Base-by-base conservation (phyloP, 139 green algal genomes). In the Coelastrella sp. region DNA sequence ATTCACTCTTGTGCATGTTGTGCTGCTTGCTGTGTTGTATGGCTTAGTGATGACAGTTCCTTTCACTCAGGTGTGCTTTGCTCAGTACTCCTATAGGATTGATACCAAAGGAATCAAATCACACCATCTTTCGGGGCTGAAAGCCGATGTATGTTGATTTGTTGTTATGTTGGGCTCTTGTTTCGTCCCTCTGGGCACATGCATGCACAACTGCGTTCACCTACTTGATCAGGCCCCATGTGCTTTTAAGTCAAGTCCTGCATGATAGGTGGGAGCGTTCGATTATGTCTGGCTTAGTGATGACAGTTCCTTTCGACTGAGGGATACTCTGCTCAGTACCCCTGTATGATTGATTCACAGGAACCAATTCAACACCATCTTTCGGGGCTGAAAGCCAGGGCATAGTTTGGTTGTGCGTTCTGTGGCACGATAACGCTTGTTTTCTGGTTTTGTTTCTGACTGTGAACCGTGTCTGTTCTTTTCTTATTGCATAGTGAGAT, bases 101-200 rank as follows among this genome's bases (percentile, higher is more conserved):
- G 82, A 87, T 79, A 87, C 56, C 32, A 23, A 65, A 87, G 82
- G 82, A 87, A 87, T 87, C 60, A 87, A 87, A 65, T 87, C 23
- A 87, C 82, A 87, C 82, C 82, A 87, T 87, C 82, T 87, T 87
- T 87, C 82, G 82, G 82, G 82, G 82, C 82, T 87, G 82, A 87
- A 65, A 78, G 82, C n/a, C n/a, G n/a, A n/a, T n/a, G n/a, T n/a
- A n/a, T n/a, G n/a, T n/a, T n/a, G n/a, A n/a, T n/a, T n/a, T n/a
- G n/a, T n/a, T n/a, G n/a, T n/a, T n/a, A n/a, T n/a, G n/a, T n/a
- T n/a, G n/a, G n/a, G n/a, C n/a, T n/a, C n/a, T n/a, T n/a, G n/a
- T n/a, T n/a, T n/a, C n/a, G n/a, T n/a, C n/a, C n/a, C n/a, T n/a
- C n/a, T n/a, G n/a, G n/a, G n/a, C n/a, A n/a, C n/a, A n/a, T n/a